Conservation (phyloP, 495 filamentous ascomycete species). For the Aspergillus steynii region DNA sequence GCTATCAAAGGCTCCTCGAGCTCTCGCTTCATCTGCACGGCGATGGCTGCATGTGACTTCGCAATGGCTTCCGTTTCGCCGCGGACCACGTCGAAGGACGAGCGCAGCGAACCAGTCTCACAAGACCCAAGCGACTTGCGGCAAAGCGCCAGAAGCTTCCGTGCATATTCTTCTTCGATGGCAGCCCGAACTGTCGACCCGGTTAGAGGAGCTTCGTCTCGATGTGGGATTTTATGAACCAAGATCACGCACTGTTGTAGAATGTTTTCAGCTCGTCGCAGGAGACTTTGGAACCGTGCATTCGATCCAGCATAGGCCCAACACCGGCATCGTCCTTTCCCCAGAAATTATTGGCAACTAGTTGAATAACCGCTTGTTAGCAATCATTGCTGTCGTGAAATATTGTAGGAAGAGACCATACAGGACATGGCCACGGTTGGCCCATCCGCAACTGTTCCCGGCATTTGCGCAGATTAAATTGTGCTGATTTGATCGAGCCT, state of each 20-base stretch:
- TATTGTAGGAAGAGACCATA: slow-evolving; percentile 31
- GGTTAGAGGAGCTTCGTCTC: slow-evolving; percentile 7
- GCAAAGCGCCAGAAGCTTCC: slow-evolving; percentile 81
- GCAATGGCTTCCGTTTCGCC: slow-evolving; percentile 93
- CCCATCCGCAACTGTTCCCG: slow-evolving; percentile 60
- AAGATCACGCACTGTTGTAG: slow-evolving; percentile 65
- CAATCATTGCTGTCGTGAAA: background rate
- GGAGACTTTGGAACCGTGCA: slow-evolving; percentile 93
- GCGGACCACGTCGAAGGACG: slow-evolving; percentile 82
- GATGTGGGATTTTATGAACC: background rate
- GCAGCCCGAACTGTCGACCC: slow-evolving; percentile 69
- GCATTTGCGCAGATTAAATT: slow-evolving; percentile 51
- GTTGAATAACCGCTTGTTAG: slow-evolving; percentile 18
- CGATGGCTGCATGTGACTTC: slow-evolving; percentile 88
- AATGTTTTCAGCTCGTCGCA: slow-evolving; percentile 93
- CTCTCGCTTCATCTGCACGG: slow-evolving; percentile 92
- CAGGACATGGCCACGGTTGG: slow-evolving; percentile 66
- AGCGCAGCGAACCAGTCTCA: slow-evolving; percentile 79
- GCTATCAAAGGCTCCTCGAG: slow-evolving; percentile 93
- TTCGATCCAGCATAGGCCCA: slow-evolving; percentile 86
- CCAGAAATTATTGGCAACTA: slow-evolving; percentile 99
- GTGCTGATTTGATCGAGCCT: slow-evolving; percentile 29
- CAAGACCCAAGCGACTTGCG: slow-evolving; percentile 88
- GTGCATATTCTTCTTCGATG: slow-evolving; percentile 97
- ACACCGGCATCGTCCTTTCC: slow-evolving; percentile 98